Conservation (phyloP, 768 basidiomycete genomes). For the Pulveroboletus sp. region DNA sequence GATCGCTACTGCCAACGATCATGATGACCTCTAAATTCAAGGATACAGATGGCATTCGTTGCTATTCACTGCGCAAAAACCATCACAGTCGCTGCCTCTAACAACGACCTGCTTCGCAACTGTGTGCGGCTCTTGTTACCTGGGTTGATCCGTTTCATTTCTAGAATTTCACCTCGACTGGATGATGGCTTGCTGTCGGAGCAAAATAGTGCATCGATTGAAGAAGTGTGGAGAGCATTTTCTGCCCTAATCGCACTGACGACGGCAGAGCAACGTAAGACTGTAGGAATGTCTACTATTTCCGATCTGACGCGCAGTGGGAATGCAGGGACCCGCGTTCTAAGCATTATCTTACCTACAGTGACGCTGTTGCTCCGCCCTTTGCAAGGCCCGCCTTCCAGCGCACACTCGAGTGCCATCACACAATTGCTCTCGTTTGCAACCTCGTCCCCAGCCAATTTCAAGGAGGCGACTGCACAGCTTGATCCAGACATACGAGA, state of each 20-base stretch:
- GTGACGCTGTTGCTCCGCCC: constrained; percentile 65
- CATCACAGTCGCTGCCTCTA: constrained; percentile 66
- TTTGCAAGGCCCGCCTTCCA: constrained; percentile 36
- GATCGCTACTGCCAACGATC: constrained; percentile 11
- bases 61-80: constrained; percentile 91
- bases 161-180: constrained; percentile 58
- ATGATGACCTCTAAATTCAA: constrained; percentile 1
- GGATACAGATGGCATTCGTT: constrained; percentile 63
- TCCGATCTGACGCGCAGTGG: constrained; percentile 8
- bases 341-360: constrained; percentile 73
- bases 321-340: constrained; percentile 53
- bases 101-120: constrained; percentile 62
- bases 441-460: constrained; percentile 61
- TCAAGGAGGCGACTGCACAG: constrained; percentile 77
- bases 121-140: constrained; percentile 73
- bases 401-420: constrained; percentile 54
- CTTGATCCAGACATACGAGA: constrained; percentile 56
- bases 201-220: constrained; percentile 54
- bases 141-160: constrained; percentile 74
- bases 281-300: not conserved
- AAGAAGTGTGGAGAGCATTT: constrained; percentile 82
- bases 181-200: constrained; percentile 55
- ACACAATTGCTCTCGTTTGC: constrained; percentile 70
- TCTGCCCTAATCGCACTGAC: constrained; percentile 55
- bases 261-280: constrained; percentile 60